Base-by-base conservation (phyloP, 2,329 filamentous ascomycete genomes). In the Scedosporium aurantiacum region DNA sequence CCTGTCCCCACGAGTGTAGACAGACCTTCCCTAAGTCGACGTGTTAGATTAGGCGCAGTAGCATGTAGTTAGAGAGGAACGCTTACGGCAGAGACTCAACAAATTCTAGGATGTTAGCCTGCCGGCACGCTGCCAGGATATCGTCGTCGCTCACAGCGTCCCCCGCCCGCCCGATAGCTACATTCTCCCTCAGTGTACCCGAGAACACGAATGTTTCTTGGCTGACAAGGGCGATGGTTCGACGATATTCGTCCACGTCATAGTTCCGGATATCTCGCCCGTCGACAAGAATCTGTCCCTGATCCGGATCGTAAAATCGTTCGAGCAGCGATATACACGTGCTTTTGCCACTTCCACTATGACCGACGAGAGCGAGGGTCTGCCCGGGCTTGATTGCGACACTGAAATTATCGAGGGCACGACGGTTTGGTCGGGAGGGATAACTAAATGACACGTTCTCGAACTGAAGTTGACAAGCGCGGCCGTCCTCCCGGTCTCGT, bases 1-100 rank as follows among this genome's bases (percentile, higher is more conserved):
- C 82, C 81, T 65, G 86, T 82, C 1, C 88, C 87, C 23, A 88
- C 86, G 1, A 78, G 74, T 0, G 87, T 88, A 1, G 78, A 73
- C 60, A 89, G 84, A 0, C 83, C 84, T 62, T 87, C 73, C 10
- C 32, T 37, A 14, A 37, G 32, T 10, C 32, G 14, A 8, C 2
- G 32, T 12, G 10, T 37, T 10, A 37, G 32, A 37, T 37, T 27
- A 32, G 7, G 7, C 7, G 2, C 7, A 8, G 28, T 5, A 27
- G 5, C 5, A 27, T 5, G 25, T 27, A 32, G 28, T 8, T 14
- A 4, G 32, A 3, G 8, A 10, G 4, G 25, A 37, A 14, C 3
- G 14, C 32, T 12, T 10, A 37, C 2, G 82, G 82, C 0, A 86
- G 74, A 1, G 78, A 79, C 0, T 73, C 69, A 28, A 85, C 75